These are phyloP conservation scores for Dioszegia hungarica DNA, from an alignment of 768 basidiomycete species.

Conservation along the genomic window DNA sequence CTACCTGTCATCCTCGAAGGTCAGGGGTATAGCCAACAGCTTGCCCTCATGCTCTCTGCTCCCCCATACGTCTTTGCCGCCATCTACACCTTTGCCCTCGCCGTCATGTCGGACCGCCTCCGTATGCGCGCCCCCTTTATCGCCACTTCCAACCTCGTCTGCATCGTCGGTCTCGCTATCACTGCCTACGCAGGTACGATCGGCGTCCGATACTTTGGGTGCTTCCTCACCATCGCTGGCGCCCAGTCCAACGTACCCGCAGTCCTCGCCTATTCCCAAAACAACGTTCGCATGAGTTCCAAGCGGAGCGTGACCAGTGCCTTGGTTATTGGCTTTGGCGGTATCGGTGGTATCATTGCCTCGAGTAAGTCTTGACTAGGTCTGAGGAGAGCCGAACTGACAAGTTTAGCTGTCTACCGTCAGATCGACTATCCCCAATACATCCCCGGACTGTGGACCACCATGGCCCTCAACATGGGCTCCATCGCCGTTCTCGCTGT, in stretches of 20 bases:
- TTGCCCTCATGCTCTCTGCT: slow-evolving; percentile 41
- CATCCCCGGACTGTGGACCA: slow-evolving; percentile 15
- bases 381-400: no score
- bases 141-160: slow-evolving; percentile 20
- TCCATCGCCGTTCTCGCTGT: slow-evolving; percentile 3
- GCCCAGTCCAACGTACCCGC: slow-evolving; percentile 23
- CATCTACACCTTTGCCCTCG: slow-evolving; percentile 27
- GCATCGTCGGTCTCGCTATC: slow-evolving; percentile 26
- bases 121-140: slow-evolving; percentile 35
- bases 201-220: slow-evolving; percentile 28
- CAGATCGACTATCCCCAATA: slow-evolving; percentile 24
- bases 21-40: slow-evolving; percentile 32
- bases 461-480: slow-evolving; percentile 9
- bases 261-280: slow-evolving; percentile 26
- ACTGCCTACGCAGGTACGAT: slow-evolving; percentile 19
- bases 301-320: slow-evolving; percentile 25
- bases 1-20: slow-evolving; percentile 44
- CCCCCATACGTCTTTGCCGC: slow-evolving; percentile 33
- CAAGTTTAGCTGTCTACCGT: slow-evolving; percentile 19
- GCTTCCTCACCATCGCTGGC: slow-evolving; percentile 24
- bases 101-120: slow-evolving; percentile 25
- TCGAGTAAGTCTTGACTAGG: slow-evolving; percentile 8
- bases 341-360: slow-evolving; percentile 33
- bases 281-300: slow-evolving; percentile 20
- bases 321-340: slow-evolving; percentile 28